These are phyloP conservation scores for Heliocybe sulcata DNA, from an alignment of 1,284 basidiomycete species.

Conservation along the genomic window DNA sequence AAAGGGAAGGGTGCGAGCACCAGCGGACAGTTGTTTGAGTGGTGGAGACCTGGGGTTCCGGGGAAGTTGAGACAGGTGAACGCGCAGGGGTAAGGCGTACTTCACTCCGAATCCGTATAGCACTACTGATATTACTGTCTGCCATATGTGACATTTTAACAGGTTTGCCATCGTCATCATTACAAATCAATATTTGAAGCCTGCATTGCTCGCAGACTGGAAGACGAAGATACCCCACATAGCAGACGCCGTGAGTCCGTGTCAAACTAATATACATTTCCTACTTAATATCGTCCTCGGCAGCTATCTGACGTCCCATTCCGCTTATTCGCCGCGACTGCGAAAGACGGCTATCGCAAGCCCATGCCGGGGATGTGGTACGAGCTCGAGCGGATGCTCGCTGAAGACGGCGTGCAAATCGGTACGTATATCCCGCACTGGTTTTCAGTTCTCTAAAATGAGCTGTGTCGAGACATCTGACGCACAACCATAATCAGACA, in stretches of 20 bases:
- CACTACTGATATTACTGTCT: slow-evolving; percentile 11
- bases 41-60: slow-evolving; percentile 72
- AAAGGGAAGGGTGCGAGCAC: slow-evolving; percentile 16
- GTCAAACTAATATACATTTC: background rate
- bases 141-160: slow-evolving; percentile 2
- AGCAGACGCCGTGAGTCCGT: slow-evolving; percentile 51
- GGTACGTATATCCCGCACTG: slow-evolving; percentile 37
- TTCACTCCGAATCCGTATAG: too few relatives aligned
- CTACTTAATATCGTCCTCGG: slow-evolving; percentile 3
- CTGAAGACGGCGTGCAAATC: slow-evolving; percentile 50
- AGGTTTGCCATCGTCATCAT: slow-evolving; percentile 75
- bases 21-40: slow-evolving; percentile 53
- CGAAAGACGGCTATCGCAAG: slow-evolving; percentile 78
- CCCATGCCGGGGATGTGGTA: slow-evolving; percentile 87
- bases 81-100: slow-evolving; percentile 66
- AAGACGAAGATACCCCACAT: slow-evolving; percentile 70
- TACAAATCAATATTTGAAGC: slow-evolving; percentile 70
- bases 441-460: background rate
- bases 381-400: slow-evolving; percentile 57
- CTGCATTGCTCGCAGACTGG: slow-evolving; percentile 50
- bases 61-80: slow-evolving; percentile 53
- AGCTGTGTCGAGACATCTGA: background rate
- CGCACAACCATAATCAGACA: slow-evolving; percentile 41
- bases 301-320: slow-evolving; percentile 75
- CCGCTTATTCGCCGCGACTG: slow-evolving; percentile 71